A percentile compares a stretch with the other conserved stretches of the same genome.
Conservation (phyloP, 2,329 filamentous ascomycete genomes). For the Fusarium verticillioides region DNA sequence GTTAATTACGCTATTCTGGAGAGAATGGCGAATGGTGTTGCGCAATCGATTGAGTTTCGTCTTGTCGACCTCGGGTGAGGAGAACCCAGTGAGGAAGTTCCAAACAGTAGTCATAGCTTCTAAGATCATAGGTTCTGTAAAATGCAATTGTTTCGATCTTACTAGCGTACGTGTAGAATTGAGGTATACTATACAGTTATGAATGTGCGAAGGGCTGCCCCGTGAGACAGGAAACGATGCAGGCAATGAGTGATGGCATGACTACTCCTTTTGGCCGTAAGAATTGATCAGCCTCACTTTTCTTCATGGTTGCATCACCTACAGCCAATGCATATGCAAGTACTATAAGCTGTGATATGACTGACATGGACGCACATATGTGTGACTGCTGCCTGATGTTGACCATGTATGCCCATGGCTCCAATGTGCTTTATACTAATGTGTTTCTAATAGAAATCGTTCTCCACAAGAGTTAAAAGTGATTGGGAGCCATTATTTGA, state of each 20-base stretch:
- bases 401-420: background rate
- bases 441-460: background rate
- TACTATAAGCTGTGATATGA: background rate
- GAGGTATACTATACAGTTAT: background rate
- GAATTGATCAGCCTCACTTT: background rate
- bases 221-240: background rate
- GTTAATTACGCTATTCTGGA: background rate
- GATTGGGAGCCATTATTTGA: background rate
- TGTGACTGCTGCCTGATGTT: background rate
- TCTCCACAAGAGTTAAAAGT: background rate
- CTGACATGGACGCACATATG: background rate
- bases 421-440: background rate
- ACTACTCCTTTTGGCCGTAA: background rate
- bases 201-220: background rate
- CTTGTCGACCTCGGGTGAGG: background rate
- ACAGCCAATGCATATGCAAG: conserved; percentile 11
- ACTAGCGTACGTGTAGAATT: too few relatives aligned
- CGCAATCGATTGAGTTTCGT: background rate
- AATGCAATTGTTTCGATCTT: background rate
- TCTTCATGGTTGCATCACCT: background rate
- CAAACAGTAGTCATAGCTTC: background rate
- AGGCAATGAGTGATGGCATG: background rate
- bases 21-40: background rate
- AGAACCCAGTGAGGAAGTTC: background rate
- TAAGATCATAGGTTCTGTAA: background rate